Evolutionary conservation across 2,329 filamentous ascomycete species (phyloP), one percentile per base, ranked within the genome.

Genomic region (Acephala macrosclerotiorum): DNA sequence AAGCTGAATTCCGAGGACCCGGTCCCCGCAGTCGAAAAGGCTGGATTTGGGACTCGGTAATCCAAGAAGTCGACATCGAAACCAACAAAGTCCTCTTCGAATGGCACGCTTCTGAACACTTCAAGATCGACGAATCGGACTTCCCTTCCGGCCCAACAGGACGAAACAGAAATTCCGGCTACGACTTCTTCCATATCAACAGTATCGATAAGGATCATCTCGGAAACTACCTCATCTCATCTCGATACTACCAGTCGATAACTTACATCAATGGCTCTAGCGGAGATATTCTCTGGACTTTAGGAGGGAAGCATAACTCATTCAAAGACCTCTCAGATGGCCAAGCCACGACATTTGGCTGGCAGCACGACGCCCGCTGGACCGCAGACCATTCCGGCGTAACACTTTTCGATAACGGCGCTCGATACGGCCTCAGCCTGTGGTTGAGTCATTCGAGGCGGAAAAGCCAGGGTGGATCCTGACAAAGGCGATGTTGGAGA

Each of bases 1-100:
- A 75, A 2, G 74, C 72, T 5, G 78, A 84, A 66, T 65, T 51
- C 12, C 38, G 26, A 14, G 35, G 11, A n/a, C 74, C 2, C 16
- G 36, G n/a, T 0, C 74, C 3, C 16, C 45, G n/a, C 0, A 33
- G 33, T 6, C 42, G 59, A 18, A 56, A 53, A 49, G 51, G 65
- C 6, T 82, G 77, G 72, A 73, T 83, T 11, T 78, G 79, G 66
- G 80, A 83, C 58, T 78, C 77, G 35, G 64, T 80, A 1, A 79
- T 83, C 66, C 80, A 83, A 69, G 83, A 86, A 72, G 76, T 86
- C 29, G 80, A 85, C 65, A 77, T 85, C n/a, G 79, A 79, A 7
- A 84, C 81, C 2, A 80, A 80, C 35, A 73, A 78, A 47, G 73
- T 85, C 36, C 60, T 85, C 5, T 85, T 85, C 65, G 80, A 85